Evolutionary conservation across 345 rosid genomes (phyloP).

Genomic region (Citrus glauca): DNA sequence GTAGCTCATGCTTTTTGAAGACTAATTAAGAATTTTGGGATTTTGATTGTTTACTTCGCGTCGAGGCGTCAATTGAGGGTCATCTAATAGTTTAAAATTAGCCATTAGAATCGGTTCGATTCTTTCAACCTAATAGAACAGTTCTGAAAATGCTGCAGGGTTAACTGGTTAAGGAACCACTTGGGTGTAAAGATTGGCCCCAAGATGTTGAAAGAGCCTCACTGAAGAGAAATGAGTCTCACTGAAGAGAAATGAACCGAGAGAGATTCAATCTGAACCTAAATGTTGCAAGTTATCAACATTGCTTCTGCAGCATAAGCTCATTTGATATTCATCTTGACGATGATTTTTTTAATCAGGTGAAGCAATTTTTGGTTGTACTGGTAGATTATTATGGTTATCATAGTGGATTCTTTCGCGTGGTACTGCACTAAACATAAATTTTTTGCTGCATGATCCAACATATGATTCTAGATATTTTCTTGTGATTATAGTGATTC

Average conservation of each 20-base stretch:
- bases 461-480: no score
- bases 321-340: no score
- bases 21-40: no score
- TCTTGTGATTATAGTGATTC: no score
- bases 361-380: no score
- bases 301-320: not conserved
- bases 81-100: not conserved
- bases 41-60: not conserved
- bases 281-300: not conserved
- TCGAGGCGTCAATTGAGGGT: not conserved
- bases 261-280: not conserved
- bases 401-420: no score
- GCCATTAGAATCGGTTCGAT: not conserved
- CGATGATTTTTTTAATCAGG: no score
- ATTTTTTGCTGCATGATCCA: no score
- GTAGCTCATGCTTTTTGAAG: not conserved
- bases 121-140: not conserved
- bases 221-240: not conserved
- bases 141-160: no score
- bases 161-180: no score
- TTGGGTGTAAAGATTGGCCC: not conserved
- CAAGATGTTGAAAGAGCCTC: not conserved
- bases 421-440: no score
- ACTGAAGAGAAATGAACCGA: not conserved
- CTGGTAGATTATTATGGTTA: no score